Conservation (phyloP, 495 filamentous ascomycete species). For the Pyrenula massariospora region DNA sequence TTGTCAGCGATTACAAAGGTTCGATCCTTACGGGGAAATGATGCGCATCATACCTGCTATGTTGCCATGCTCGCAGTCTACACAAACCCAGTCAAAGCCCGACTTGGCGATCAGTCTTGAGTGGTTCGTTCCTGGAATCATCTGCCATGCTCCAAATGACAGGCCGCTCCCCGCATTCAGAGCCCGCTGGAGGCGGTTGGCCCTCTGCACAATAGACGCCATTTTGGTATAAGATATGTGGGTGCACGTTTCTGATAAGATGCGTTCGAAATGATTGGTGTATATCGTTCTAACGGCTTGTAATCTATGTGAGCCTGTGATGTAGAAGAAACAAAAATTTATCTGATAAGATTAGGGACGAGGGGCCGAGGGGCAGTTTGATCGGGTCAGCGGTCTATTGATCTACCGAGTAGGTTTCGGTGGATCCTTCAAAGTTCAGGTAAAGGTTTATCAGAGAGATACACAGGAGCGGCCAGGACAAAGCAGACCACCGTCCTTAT, state of each 20-base stretch:
- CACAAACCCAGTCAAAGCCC: constrained; percentile 62
- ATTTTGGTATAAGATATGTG: not conserved
- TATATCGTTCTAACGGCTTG: no score
- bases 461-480: no score
- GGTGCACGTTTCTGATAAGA: no score
- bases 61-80: constrained; percentile 71
- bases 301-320: no score
- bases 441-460: no score
- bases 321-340: no score
- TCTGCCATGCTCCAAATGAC: constrained; percentile 61
- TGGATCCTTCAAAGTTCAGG: no score
- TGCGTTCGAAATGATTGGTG: no score
- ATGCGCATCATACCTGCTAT: constrained; percentile 45
- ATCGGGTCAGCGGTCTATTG: not conserved
- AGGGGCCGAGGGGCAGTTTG: not conserved
- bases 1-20: constrained; percentile 46
- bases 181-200: constrained; percentile 50
- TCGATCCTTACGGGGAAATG: not conserved
- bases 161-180: constrained; percentile 42
- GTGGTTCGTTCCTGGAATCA: constrained; percentile 61
- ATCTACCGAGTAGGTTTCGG: not conserved
- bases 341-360: not conserved
- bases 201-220: constrained; percentile 39
- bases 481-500: no score
- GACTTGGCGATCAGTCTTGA: constrained; percentile 55